These are phyloP conservation scores for Bipolaris gigantea DNA, from an alignment of 2,329 filamentous ascomycete genomes.

Conservation along the genomic window DNA sequence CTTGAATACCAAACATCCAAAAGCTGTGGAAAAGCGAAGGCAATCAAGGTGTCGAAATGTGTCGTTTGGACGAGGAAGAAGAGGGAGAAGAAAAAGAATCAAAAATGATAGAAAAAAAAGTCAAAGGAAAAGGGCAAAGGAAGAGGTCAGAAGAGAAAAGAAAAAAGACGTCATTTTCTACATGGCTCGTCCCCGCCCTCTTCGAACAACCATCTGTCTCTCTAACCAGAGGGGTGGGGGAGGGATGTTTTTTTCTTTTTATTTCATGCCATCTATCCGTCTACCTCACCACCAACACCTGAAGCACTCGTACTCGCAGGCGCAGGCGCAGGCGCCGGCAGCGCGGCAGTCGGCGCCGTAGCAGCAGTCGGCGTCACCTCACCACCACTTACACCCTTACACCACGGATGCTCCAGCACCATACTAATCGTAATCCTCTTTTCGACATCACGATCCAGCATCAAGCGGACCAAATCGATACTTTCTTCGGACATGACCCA, in stretches of 20 bases:
- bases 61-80: not conserved
- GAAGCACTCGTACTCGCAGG: not conserved
- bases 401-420: conserved; percentile 91
- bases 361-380: too few species aligned
- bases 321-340: not conserved
- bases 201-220: too few species aligned
- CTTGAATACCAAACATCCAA: not conserved
- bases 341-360: too few species aligned
- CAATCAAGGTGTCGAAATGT: not conserved
- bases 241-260: not conserved
- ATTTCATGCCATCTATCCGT: not conserved
- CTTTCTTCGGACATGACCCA: conserved; percentile 88
- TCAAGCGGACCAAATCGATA: conserved; percentile 85
- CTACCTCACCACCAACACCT: not conserved
- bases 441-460: conserved; percentile 89
- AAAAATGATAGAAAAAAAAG: too few species aligned
- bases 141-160: not conserved
- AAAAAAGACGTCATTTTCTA: not conserved
- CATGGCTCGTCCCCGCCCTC: not conserved
- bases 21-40: not conserved
- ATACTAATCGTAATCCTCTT: conserved; percentile 82
- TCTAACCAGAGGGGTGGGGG: too few species aligned
- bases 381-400: conserved; percentile 24
- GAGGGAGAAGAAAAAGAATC: not conserved
- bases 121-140: not conserved